These are phyloP conservation scores for Pseudocercospora pini-densiflorae DNA, from an alignment of 2,329 filamentous ascomycete genomes.

Conservation along the genomic window DNA sequence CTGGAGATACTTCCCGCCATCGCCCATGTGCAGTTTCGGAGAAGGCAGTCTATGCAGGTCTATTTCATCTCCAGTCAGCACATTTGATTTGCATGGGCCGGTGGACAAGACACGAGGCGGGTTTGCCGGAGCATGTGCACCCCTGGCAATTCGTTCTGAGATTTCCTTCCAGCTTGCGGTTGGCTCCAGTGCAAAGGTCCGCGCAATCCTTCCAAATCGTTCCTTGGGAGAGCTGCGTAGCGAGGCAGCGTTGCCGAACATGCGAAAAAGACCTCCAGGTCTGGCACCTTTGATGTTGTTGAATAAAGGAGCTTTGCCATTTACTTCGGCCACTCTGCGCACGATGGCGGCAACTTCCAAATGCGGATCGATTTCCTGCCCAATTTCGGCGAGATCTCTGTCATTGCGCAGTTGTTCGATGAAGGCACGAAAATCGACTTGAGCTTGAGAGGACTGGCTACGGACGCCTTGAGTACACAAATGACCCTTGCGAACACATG, in stretches of 20 bases:
- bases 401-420: conserved; percentile 47
- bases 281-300: conserved; percentile 55
- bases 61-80: conserved; percentile 45
- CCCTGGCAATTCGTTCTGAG: too few relatives aligned
- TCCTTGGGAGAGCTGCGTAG: conserved; percentile 42
- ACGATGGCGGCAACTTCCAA: conserved; percentile 56
- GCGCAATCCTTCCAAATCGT: conserved; percentile 41
- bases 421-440: conserved; percentile 50
- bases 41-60: conserved; percentile 45
- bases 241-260: conserved; percentile 51
- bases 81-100: conserved; percentile 51
- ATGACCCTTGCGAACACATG: too few relatives aligned
- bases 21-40: conserved; percentile 50
- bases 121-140: too few relatives aligned
- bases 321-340: conserved; percentile 50
- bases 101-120: too few relatives aligned
- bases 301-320: conserved; percentile 57
- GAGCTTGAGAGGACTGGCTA: background rate
- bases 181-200: background rate
- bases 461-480: too few relatives aligned
- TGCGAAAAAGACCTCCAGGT: conserved; percentile 52
- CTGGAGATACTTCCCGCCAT: conserved; percentile 58
- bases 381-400: conserved; percentile 52
- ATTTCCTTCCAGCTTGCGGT: too few relatives aligned
- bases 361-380: conserved; percentile 49